Conservation (phyloP, 108 stramenopile species). For the Seminavis robusta region DNA sequence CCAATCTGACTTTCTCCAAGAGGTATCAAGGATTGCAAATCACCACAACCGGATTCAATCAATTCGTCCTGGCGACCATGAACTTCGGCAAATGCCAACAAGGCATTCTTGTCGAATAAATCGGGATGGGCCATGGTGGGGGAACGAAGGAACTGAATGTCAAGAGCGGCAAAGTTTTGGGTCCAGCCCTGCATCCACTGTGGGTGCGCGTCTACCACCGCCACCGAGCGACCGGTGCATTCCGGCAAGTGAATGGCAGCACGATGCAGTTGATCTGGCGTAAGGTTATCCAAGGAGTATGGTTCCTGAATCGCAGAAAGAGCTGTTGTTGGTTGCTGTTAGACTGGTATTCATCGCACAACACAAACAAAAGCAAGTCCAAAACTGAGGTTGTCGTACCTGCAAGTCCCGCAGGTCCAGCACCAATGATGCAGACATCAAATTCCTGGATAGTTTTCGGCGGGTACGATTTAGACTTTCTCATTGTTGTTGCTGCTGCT, state of each 20-base stretch:
- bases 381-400: too few relatives aligned
- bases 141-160: constrained; percentile 57
- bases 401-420: constrained; percentile 62
- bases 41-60: constrained; percentile 35
- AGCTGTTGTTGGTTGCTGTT: too few relatives aligned
- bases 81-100: constrained; percentile 50
- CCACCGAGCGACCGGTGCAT: constrained; percentile 12
- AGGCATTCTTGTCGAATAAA: constrained; percentile 44
- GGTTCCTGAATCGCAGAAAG: constrained; percentile 53
- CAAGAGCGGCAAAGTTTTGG: constrained; percentile 42
- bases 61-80: constrained; percentile 56
- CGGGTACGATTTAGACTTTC: too few relatives aligned
- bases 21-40: constrained; percentile 28
- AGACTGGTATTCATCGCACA: too few relatives aligned
- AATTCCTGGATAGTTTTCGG: too few relatives aligned
- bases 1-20: constrained; percentile 56
- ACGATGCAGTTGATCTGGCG: constrained; percentile 20
- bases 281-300: constrained; percentile 42
- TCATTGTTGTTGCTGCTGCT: too few relatives aligned
- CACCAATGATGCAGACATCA: constrained; percentile 69
- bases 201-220: constrained; percentile 54
- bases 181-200: constrained; percentile 50
- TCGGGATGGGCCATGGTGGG: constrained; percentile 70
- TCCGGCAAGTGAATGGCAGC: not conserved
- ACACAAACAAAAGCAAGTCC: too few relatives aligned